Evolutionary conservation across 345 rosid species (phyloP), one percentile per base, ranked within the genome.

Genomic region (Corchorus olitorius): DNA sequence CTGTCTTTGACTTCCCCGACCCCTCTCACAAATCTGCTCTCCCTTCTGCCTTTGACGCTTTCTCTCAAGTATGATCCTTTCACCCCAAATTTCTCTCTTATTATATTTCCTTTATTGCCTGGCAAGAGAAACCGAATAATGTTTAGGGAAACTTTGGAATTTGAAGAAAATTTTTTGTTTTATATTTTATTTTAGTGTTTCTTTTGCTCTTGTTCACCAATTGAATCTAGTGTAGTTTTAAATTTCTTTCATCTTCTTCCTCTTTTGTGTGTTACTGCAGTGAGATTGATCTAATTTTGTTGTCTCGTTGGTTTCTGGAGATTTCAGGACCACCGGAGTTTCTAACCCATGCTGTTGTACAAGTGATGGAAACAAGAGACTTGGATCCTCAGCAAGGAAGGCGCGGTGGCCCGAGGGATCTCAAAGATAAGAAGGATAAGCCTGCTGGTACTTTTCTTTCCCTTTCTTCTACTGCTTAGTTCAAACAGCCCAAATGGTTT

Each of bases 261-360:
- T 39, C 19, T 60, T 61, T 61, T 10, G 3, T 64, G 49, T 65
- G 61, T 27, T 61, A 65, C 5, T 54, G 50, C 41, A 76, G 70
- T 33, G 27, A 63, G 20, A 19, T 49, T 35, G 48, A 45, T 45
- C 72, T 71, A 67, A 65, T 76, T 55, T 35, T 49, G 65, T 63
- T 77, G 16, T 49, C 70, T 65, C 49, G 64, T 79, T 77, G 84
- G 78, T 39, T 78, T 63, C 55, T 84, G 85, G 77, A 95, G 98
- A 75, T 95, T 83, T 86, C 94, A 84, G 94, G 93, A 62, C 98
- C 98, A 6, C 99, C 98, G 0, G 88, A 87, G 83, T 93, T 95
- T 86, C 94, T 95, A 52, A 91, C 86, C 74, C 86, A 92, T 82
- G 76, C 86, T 0, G 88, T 89, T 6, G 94, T 89, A 78, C 86